These are phyloP conservation scores for Physaria fendleri DNA, from an alignment of 345 rosid genomes.

Conservation along the genomic window DNA sequence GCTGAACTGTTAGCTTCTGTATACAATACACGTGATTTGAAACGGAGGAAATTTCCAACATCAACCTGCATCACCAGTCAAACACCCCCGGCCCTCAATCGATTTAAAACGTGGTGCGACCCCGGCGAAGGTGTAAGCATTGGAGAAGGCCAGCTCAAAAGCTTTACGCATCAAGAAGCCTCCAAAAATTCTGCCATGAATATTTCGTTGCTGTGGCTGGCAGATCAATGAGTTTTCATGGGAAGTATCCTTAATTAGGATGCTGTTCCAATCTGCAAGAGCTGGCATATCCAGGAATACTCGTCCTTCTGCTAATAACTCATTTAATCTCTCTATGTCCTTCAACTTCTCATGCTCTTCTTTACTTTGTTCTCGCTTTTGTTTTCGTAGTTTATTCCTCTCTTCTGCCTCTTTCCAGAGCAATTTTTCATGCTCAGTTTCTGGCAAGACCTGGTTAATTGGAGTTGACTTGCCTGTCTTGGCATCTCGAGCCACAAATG, in stretches of 20 bases:
- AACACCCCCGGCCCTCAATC: neutral
- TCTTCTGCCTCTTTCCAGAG: slow-evolving; percentile 78
- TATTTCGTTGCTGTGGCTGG: slow-evolving; percentile 85
- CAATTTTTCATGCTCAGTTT: slow-evolving; percentile 59
- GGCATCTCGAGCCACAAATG: slow-evolving; percentile 81
- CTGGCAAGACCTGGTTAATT: slow-evolving; percentile 55
- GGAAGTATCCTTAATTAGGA: slow-evolving; percentile 58
- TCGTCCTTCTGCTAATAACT: slow-evolving; percentile 70
- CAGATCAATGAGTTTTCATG: slow-evolving; percentile 72
- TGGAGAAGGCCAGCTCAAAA: slow-evolving; percentile 76
- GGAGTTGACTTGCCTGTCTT: slow-evolving; percentile 74
- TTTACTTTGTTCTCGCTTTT: slow-evolving; percentile 38
- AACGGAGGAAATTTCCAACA: slow-evolving; percentile 79
- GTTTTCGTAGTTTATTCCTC: slow-evolving; percentile 64
- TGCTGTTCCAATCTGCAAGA: slow-evolving; percentile 81
- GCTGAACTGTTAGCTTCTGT: slow-evolving; percentile 53
- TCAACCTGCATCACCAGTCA: slow-evolving; percentile 49
- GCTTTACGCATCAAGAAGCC: slow-evolving; percentile 90
- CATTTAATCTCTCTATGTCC: slow-evolving; percentile 47
- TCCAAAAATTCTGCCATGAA: slow-evolving; percentile 80
- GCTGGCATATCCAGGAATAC: slow-evolving; percentile 90
- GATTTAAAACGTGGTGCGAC: slow-evolving; percentile 49
- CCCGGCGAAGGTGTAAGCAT: slow-evolving; percentile 83
- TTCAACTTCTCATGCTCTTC: slow-evolving; percentile 26
- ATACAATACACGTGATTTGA: slow-evolving; percentile 75